Evolutionary conservation across 768 basidiomycete species (phyloP).

Genomic region (Lentinula raphanica): DNA sequence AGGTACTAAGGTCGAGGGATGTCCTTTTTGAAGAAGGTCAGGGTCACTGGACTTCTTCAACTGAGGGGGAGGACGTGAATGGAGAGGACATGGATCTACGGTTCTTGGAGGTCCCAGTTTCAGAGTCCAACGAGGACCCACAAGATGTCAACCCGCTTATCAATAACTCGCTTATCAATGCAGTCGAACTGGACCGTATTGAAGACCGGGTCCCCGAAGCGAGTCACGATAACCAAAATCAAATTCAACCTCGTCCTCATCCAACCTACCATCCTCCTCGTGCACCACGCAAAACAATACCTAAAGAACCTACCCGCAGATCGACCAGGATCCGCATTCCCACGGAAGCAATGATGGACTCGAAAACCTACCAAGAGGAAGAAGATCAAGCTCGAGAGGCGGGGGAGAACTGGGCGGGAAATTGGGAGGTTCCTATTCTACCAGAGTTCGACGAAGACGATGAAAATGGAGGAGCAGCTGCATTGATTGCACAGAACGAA

Average conservation of each 20-base stretch:
- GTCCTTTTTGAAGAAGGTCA: neutral
- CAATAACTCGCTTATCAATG: no score
- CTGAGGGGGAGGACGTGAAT: constrained; percentile 3
- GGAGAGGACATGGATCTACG: neutral
- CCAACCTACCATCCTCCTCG: no score
- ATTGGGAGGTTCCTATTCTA: neutral
- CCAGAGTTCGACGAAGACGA: neutral
- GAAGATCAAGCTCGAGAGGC: neutral
- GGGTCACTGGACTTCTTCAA: neutral
- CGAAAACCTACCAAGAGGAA: neutral
- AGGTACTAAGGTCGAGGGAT: neutral
- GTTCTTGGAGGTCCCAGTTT: neutral
- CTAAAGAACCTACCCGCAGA: neutral
- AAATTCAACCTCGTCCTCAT: neutral
- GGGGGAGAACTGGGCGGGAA: neutral
- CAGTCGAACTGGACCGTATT: neutral
- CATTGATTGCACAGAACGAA: neutral
- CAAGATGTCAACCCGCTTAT: no score
- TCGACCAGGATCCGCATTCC: neutral
- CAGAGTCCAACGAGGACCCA: neutral
- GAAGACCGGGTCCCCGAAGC: neutral
- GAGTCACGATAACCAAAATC: neutral
- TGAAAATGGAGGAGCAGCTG: neutral
- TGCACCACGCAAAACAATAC: neutral
- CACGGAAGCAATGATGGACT: neutral